phyloP scores from a whole-genome alignment of 2,329 filamentous ascomycete species.

The Esteya vermicola region DNA sequence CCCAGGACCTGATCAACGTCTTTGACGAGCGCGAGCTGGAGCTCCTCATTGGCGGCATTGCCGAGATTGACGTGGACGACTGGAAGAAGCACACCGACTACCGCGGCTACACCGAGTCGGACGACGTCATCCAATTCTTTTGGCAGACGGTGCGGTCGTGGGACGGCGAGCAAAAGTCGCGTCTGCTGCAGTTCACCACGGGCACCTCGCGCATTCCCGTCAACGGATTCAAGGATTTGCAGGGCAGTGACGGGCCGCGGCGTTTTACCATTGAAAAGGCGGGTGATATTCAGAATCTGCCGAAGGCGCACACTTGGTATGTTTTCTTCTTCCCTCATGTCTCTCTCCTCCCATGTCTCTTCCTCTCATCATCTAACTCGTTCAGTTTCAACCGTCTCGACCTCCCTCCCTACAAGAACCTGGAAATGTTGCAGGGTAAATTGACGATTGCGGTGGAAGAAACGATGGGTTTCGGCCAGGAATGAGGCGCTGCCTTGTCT shows the following conservation, averaged over 20 bases:
- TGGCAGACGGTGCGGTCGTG: conserved; percentile 95
- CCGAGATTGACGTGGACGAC: conserved; percentile 98
- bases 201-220: conserved; percentile 96
- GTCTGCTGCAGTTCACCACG: conserved; percentile 90
- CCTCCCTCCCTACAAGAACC: conserved; percentile 79
- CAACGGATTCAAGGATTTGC: conserved; percentile 98
- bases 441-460: conserved; percentile 95
- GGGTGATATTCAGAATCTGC: conserved; percentile 76
- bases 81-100: conserved; percentile 99
- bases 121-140: conserved; percentile 96
- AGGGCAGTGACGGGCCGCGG: conserved; percentile 88
- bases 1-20: conserved; percentile 90
- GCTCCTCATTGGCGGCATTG: conserved; percentile 92
- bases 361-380: conserved; percentile 10
- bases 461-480: conserved; percentile 96
- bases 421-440: conserved; percentile 76
- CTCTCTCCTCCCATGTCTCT: background rate
- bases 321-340: conserved; percentile 19
- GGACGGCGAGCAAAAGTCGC: conserved; percentile 97
- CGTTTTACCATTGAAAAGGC: conserved; percentile 98
- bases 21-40: conserved; percentile 97
- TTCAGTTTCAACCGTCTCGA: conserved; percentile 91
- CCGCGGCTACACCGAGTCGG: conserved; percentile 92
- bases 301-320: conserved; percentile 96
- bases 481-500: conserved; percentile 52